Base-by-base conservation (phyloP, 208 protist genomes). In the Leishmania aethiopica region DNA sequence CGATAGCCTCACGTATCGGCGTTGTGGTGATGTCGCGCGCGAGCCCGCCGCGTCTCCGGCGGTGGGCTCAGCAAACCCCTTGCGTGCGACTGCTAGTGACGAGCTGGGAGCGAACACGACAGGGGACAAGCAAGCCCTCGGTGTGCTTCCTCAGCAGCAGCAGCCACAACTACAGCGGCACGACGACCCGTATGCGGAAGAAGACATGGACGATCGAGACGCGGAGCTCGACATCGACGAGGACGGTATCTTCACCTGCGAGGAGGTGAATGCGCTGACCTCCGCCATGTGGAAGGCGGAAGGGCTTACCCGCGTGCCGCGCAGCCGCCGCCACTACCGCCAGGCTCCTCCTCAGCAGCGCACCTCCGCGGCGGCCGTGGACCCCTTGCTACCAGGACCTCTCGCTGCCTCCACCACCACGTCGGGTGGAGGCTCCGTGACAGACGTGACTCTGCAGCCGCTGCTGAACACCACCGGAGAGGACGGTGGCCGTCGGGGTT, bases 221-320 rank as follows among this genome's bases (percentile, higher is more conserved):
- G 70, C 35, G 37, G 70, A 35, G 11, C 25, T 74, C 45, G 62
- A 59, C 60, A 60, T 49, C 47, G 60, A 80, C 15, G 45, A 49
- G 64, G 64, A 55, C 25, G 49, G 40, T n/a, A 80, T 86, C 17
- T 86, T 86, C 42, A 86, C 70, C 19, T 10, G 59, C 15, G 83
- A 82, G 5, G 83, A 86, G n/a, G 83, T 83, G 25, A 45, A 32
- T 6, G 60, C 77, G 7, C 69, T 86, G 17, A 86, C 83, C 25
- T 57, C 83, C 5, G 77, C 83, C 22, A 86, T 86, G 83, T 86
- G 83, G 83, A 82, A 72, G 42, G 83, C 83, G 6, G 83, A 86
- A 64, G 83, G 79, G 7, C 66, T 86, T 4, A 83, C 78, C 28
- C 83, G 83, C 19, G 78, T 80, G 1, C 53, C 83, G 25, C 79